Percentiles rank a stretch among this genome's conserved stretches.
Evolutionary conservation across 352 stramenopile species (phyloP).

Genomic region (Pythium inflatum): DNA sequence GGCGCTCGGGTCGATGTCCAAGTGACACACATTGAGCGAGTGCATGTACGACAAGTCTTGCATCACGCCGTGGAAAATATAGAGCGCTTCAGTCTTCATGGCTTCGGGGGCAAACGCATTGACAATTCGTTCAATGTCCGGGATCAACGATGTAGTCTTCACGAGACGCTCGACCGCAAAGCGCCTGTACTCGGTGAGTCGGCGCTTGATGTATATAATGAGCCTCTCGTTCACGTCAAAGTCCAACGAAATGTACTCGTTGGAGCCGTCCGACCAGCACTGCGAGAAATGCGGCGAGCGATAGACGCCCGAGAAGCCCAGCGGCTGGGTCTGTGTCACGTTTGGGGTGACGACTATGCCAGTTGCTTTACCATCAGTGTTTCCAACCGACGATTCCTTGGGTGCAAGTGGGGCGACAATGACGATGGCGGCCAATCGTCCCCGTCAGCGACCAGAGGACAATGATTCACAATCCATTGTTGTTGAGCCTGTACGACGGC

Average conservation of each 20-base stretch:
- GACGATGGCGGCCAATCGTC: too few species aligned
- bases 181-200: slow-evolving; percentile 71
- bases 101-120: slow-evolving; percentile 65
- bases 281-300: slow-evolving; percentile 67
- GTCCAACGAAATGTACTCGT: slow-evolving; percentile 85
- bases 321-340: too few species aligned
- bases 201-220: slow-evolving; percentile 65
- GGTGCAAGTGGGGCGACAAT: too few species aligned
- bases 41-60: slow-evolving; percentile 81
- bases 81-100: slow-evolving; percentile 72
- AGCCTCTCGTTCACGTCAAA: slow-evolving; percentile 70
- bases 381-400: too few species aligned
- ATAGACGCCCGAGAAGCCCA: slow-evolving; percentile 62
- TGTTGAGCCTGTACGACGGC: too few species aligned
- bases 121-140: slow-evolving; percentile 54
- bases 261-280: slow-evolving; percentile 58
- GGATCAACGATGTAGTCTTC: slow-evolving; percentile 51
- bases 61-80: slow-evolving; percentile 71
- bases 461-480: too few species aligned
- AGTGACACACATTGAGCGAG: slow-evolving; percentile 73
- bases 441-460: too few species aligned
- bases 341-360: too few species aligned
- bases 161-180: slow-evolving; percentile 64
- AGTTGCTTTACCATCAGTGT: too few species aligned
- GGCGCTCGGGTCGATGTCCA: slow-evolving; percentile 83